These are phyloP conservation scores for Suillus brevipes DNA, from an alignment of 768 basidiomycete genomes.

Conservation along the genomic window DNA sequence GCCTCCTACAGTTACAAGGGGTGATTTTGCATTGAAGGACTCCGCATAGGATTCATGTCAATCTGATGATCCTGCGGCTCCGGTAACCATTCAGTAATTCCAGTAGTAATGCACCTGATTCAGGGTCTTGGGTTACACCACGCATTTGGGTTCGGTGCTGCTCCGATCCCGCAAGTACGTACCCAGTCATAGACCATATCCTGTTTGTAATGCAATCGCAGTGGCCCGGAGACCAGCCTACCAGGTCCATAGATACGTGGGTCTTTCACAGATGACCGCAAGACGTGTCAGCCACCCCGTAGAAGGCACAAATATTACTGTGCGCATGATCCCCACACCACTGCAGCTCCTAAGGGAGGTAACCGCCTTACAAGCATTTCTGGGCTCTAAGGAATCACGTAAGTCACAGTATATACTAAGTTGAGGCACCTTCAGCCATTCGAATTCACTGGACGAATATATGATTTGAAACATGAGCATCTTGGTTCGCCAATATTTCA, in stretches of 20 bases:
- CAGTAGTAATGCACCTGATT: constrained; percentile 58
- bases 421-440: neutral
- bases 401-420: neutral
- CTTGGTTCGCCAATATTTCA: neutral
- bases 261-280: neutral
- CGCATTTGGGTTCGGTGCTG: constrained; percentile 18
- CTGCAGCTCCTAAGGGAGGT: neutral
- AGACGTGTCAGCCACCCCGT: neutral
- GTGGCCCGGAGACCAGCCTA: constrained; percentile 63
- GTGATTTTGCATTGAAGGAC: constrained; percentile 16
- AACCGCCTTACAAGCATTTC: neutral
- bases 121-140: constrained; percentile 42
- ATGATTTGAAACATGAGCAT: neutral
- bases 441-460: neutral
- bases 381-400: neutral
- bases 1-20: constrained; percentile 55
- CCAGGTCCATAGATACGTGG: constrained; percentile 28
- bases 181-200: neutral
- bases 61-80: constrained; percentile 6
- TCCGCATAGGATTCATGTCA: constrained; percentile 3
- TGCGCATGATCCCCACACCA: neutral
- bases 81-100: constrained; percentile 59
- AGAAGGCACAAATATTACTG: neutral
- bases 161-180: constrained; percentile 55
- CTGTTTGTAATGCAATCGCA: neutral